Base-by-base conservation (phyloP, 2,329 filamentous ascomycete genomes). In the Xylariaceae sp. region DNA sequence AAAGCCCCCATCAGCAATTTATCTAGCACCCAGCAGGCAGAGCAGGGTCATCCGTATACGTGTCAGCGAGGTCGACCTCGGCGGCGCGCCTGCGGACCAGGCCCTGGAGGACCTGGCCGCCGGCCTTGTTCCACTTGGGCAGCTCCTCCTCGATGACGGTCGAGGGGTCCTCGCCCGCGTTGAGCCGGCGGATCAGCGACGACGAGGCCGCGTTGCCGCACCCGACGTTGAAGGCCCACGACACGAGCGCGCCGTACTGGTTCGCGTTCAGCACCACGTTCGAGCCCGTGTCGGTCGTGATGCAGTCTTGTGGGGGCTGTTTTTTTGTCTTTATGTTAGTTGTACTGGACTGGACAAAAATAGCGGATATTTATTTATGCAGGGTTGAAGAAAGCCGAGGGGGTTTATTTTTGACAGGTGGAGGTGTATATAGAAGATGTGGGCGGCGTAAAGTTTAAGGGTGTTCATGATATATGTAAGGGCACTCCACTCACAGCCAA, bases 211-310 rank as follows among this genome's bases (percentile, higher is more conserved):
- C 28, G 24, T 37, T 37, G 13, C 35, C 40, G 16, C 35, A 38
- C 5, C 40, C 40, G 11, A 38, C 35, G 26, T 42, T 42, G 27
- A 24, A 42, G 8, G 35, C 40, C 40, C 40, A 42, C 31, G 34
- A 38, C 4, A 42, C 40, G 5, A 42, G 31, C 5, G 40, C 40
- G 2, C 35, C 35, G n/a, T 42, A 42, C 35, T 42, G 26, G 27
- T 42, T 42, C 8, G 35, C 35, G 19, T 42, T 38, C 18, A 42
- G 35, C 5, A 15, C 27, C 13, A 42, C 35, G 5, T n/a, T 2
- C 13, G 13, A 15, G 4, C 34, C 40, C 13, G 40, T 42, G 13
- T 42, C 28, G 9, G 13, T 13, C 6, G 35, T 34, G 26, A 42
- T 42, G 31, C 40, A 42, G 9, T 42, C 24, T 14, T 42, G 40